Conservation (phyloP, 768 basidiomycete species). For the Obba rivulosa region DNA sequence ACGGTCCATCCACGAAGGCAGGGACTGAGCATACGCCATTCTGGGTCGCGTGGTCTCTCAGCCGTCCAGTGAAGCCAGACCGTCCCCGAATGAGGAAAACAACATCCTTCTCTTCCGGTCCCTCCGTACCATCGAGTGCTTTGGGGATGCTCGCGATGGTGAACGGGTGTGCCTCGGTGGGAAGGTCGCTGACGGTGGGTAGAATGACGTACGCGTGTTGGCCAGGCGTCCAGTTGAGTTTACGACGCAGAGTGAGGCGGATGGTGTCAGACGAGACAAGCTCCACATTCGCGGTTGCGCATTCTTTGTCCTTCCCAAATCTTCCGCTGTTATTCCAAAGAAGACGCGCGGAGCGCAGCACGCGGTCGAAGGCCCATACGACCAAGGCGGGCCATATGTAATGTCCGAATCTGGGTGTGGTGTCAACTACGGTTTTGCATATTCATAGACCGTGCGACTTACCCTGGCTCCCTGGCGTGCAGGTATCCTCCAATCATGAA, state of each 20-base stretch:
- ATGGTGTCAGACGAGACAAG: conserved; percentile 41
- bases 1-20: conserved; percentile 57
- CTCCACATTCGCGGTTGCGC: conserved; percentile 32
- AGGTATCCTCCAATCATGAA: conserved; percentile 27
- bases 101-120: conserved; percentile 32
- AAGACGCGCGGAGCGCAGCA: conserved; percentile 40
- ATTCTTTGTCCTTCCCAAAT: conserved; percentile 24
- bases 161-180: conserved; percentile 57
- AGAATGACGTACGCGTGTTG: conserved; percentile 50
- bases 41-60: conserved; percentile 28
- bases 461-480: conserved; percentile 20
- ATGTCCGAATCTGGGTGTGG: conserved; percentile 11
- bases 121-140: background rate
- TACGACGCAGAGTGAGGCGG: conserved; percentile 36
- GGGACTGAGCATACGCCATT: conserved; percentile 27
- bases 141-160: conserved; percentile 41
- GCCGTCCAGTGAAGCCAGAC: conserved; percentile 52
- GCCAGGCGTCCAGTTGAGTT: conserved; percentile 49
- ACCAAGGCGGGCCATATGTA: conserved; percentile 48
- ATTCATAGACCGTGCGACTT: too few relatives aligned
- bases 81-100: conserved; percentile 55
- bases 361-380: conserved; percentile 52
- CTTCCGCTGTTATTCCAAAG: conserved; percentile 38
- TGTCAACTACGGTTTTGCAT: too few relatives aligned
- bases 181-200: conserved; percentile 38